Evolutionary conservation across 2,329 filamentous ascomycete genomes (phyloP).

Genomic region (Cryphonectria nitschkei): DNA sequence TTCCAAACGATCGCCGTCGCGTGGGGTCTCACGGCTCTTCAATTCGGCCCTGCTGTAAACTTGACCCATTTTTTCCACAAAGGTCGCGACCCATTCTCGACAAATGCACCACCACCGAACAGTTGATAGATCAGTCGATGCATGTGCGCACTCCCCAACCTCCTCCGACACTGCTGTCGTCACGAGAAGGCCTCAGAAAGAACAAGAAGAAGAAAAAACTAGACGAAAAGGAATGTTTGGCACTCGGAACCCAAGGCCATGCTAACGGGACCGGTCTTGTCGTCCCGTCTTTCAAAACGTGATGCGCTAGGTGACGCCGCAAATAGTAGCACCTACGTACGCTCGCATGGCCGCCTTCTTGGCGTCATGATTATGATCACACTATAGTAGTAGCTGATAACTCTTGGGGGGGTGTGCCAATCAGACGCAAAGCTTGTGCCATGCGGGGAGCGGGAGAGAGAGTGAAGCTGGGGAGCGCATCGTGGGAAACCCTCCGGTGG

Average conservation of each 20-base stretch:
- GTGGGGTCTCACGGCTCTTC: neutral
- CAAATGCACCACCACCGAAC: neutral
- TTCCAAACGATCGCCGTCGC: neutral
- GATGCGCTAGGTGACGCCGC: constrained; percentile 3
- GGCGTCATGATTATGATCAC: neutral
- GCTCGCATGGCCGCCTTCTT: neutral
- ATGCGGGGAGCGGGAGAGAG: too few relatives aligned
- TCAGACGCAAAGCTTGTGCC: neutral
- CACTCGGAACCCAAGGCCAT: neutral
- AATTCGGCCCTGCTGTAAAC: constrained; percentile 6
- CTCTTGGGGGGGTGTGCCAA: neutral
- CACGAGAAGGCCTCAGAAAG: neutral
- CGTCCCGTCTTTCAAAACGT: constrained; percentile 2
- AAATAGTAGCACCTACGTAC: neutral
- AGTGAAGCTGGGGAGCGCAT: neutral
- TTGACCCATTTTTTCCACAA: neutral
- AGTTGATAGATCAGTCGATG: neutral
- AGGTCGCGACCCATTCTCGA: neutral
- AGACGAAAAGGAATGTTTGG: constrained; percentile 2
- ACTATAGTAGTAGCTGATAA: too few relatives aligned
- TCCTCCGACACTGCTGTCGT: neutral
- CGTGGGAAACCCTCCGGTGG: neutral
- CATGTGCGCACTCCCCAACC: neutral
- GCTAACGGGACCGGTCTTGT: neutral
- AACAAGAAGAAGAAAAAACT: neutral